Percentiles rank a stretch among this genome's conserved stretches.
Evolutionary conservation across 306 rosid genomes (phyloP).

Genomic region (Malus sieversii): DNA sequence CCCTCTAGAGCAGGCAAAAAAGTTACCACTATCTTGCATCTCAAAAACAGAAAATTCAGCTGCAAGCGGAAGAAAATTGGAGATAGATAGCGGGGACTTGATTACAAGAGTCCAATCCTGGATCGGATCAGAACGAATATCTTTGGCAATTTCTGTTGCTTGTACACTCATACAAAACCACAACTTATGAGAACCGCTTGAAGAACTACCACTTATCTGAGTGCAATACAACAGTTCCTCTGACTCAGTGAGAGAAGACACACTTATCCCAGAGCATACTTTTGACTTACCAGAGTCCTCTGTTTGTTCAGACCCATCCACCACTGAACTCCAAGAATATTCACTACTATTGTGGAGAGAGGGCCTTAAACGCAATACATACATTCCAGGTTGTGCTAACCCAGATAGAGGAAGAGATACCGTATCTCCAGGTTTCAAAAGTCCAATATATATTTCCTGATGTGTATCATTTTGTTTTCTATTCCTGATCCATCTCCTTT

Average conservation of each 20-base stretch:
- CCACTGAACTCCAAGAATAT: conserved; percentile 83
- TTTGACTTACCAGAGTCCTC: conserved; percentile 33
- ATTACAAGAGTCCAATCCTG: conserved; percentile 91
- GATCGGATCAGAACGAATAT: conserved; percentile 78
- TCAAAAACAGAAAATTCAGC: conserved; percentile 89
- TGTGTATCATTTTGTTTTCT: conserved; percentile 44
- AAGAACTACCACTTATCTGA: conserved; percentile 56
- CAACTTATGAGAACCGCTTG: conserved; percentile 51
- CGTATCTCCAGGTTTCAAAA: conserved; percentile 76
- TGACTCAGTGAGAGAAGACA: conserved; percentile 69
- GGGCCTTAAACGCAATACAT: conserved; percentile 68
- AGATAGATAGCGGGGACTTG: conserved; percentile 72
- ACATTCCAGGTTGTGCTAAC: conserved; percentile 56
- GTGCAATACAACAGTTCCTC: conserved; percentile 74
- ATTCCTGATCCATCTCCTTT: conserved; percentile 75
- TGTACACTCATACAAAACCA: conserved; percentile 88
- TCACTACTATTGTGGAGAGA: conserved; percentile 34
- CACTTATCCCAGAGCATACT: conserved; percentile 44
- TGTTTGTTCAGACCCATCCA: conserved; percentile 36
- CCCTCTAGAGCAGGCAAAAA: conserved; percentile 69
- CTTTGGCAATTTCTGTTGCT: conserved; percentile 87
- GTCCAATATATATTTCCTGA: conserved; percentile 55
- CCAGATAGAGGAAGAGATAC: conserved; percentile 69
- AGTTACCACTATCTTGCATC: conserved; percentile 68
- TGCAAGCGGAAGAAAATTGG: conserved; percentile 87